Evolutionary conservation across 2,329 filamentous ascomycete species (phyloP).

Genomic region (Bipolaris cookei): DNA sequence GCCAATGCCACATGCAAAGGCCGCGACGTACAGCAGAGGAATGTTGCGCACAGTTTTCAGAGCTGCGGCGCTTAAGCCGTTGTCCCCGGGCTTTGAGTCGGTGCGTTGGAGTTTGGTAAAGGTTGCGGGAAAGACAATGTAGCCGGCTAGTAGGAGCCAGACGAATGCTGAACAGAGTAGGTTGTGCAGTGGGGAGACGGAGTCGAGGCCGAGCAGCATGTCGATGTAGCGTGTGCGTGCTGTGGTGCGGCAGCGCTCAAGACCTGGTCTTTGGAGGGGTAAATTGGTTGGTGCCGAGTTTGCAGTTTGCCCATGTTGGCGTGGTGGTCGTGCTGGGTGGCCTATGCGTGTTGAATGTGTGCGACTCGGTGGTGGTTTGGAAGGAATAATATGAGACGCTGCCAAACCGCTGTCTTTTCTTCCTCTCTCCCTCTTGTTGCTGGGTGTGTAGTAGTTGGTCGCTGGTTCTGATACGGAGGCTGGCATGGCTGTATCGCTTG

Average conservation of each 20-base stretch:
- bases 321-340: conserved; percentile 14
- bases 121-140: conserved; percentile 60
- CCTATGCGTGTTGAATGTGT: conserved; percentile 30
- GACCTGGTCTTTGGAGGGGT: conserved; percentile 20
- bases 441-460: background rate
- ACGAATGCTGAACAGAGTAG: conserved; percentile 55
- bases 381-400: background rate
- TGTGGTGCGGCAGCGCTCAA: conserved; percentile 36
- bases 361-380: conserved; percentile 5
- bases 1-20: conserved; percentile 53
- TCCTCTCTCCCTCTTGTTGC: background rate
- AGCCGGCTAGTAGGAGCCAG: conserved; percentile 61
- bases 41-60: conserved; percentile 47
- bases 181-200: conserved; percentile 56
- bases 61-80: conserved; percentile 29
- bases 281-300: background rate
- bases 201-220: conserved; percentile 58
- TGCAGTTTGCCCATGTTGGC: background rate
- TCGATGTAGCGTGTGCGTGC: conserved; percentile 40
- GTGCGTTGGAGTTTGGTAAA: conserved; percentile 55
- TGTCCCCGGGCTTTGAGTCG: conserved; percentile 24
- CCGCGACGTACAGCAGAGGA: conserved; percentile 55
- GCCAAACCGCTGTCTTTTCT: background rate
- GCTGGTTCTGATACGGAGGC: background rate
- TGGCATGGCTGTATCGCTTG: background rate